Evolutionary conservation across 1,284 basidiomycete species (phyloP).

Genomic region (Ustanciosporium gigantosporum): DNA sequence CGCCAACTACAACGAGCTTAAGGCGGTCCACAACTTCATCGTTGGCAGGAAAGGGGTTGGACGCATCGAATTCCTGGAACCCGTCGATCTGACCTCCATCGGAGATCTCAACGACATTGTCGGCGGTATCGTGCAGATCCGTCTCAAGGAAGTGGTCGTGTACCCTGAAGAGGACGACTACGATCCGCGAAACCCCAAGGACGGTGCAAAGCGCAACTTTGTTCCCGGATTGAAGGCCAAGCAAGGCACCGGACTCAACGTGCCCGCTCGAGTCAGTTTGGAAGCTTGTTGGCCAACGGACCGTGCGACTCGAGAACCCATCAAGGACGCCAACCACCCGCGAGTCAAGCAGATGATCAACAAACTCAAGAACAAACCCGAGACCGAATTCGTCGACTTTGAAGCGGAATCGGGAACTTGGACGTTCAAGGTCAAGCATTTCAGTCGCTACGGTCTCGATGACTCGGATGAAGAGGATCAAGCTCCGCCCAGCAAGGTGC

Average conservation of each 20-base stretch:
- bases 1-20: conserved; percentile 66
- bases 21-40: conserved; percentile 71
- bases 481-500: neutral
- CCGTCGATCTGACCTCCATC: conserved; percentile 85
- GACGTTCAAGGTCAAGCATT: conserved; percentile 93
- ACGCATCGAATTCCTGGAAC: conserved; percentile 81
- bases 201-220: conserved; percentile 54
- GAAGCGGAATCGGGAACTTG: conserved; percentile 81
- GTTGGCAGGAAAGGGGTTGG: conserved; percentile 91
- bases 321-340: conserved; percentile 81
- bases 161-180: conserved; percentile 74
- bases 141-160: conserved; percentile 87
- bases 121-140: conserved; percentile 85
- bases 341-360: conserved; percentile 74
- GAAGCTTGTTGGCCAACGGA: conserved; percentile 85
- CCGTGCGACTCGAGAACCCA: conserved; percentile 85
- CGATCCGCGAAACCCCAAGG: conserved; percentile 49
- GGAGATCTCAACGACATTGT: conserved; percentile 78
- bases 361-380: conserved; percentile 80
- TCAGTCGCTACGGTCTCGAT: conserved; percentile 64
- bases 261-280: conserved; percentile 78
- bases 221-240: conserved; percentile 66
- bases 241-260: conserved; percentile 84
- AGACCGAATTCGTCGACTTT: conserved; percentile 83
- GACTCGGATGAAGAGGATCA: conserved; percentile 50